Base-by-base conservation (phyloP, 2,329 filamentous ascomycete species). In the Anthostomella pinea region DNA sequence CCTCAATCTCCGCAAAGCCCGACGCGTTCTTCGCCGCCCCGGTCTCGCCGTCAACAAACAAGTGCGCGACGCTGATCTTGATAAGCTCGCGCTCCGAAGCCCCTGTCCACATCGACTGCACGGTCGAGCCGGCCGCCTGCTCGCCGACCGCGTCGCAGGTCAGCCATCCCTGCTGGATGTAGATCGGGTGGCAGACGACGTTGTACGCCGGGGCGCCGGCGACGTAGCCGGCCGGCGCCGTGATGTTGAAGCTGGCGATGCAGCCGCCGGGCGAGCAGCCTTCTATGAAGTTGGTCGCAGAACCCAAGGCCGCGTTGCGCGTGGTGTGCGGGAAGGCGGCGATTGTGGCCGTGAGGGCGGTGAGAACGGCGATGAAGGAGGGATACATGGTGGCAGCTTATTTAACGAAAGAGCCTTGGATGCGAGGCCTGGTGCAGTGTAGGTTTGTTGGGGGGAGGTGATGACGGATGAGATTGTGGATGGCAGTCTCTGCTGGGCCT, bases 201-300 rank as follows among this genome's bases (percentile, higher is more conserved):
- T 47, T 33, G 47, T 58, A 58, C 16, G 37, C 49, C 2, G 56
- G 56, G 3, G 54, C 53, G 6, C 34, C 44, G 9, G 22, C 3
- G 3, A 39, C 30, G 48, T 57, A 57, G 24, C 38, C 48, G 8
- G 44, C 50, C 0, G 40, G 28, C 8, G 48, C 51, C 26, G 28
- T 38, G 26, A 59, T 37, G 31, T 49, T 48, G 41, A 56, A 59
- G 8, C 16, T 25, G 1, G 49, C 36, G 25, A 34, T 40, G 49
- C 56, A 59, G 20, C 49, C 47, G 13, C 51, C 52, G 1, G 53
- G 50, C 2, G 48, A 48, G 43, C 55, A 57, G 23, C 45, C 49
- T 40, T 46, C 38, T 16, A 14, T 4, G 23, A 46, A 53, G 30
- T 45, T 27, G 5, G n/a, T n/a, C n/a, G n/a, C n/a, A n/a, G n/a